These are phyloP conservation scores for Cercospora sojina DNA, from an alignment of 2,329 filamentous ascomycete species.

Conservation along the genomic window DNA sequence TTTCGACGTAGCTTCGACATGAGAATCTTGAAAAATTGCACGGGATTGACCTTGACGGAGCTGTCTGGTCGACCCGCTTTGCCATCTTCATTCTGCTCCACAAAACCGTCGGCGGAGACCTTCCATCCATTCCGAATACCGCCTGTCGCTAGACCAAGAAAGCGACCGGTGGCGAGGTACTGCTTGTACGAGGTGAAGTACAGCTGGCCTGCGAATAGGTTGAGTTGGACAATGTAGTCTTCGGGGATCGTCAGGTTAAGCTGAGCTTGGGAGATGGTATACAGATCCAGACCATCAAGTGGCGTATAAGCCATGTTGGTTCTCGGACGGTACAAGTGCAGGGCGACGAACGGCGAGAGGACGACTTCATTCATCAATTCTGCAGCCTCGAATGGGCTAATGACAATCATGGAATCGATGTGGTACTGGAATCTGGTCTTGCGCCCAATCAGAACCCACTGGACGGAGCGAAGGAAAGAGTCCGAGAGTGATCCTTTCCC, in stretches of 20 bases:
- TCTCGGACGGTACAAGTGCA: slow-evolving; percentile 57
- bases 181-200: slow-evolving; percentile 58
- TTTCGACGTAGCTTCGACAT: slow-evolving; percentile 28
- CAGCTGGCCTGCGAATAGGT: slow-evolving; percentile 67
- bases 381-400: slow-evolving; percentile 64
- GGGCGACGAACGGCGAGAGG: slow-evolving; percentile 26
- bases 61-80: slow-evolving; percentile 14
- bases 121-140: slow-evolving; percentile 15
- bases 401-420: slow-evolving; percentile 47
- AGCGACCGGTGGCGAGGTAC: slow-evolving; percentile 55
- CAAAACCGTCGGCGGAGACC: slow-evolving; percentile 29
- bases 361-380: slow-evolving; percentile 47
- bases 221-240: slow-evolving; percentile 51
- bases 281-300: slow-evolving; percentile 51
- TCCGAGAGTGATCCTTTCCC: slow-evolving; percentile 39
- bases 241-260: slow-evolving; percentile 20
- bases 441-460: slow-evolving; percentile 47
- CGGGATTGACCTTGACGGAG: slow-evolving; percentile 24
- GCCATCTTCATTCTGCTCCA: slow-evolving; percentile 21
- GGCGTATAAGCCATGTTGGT: slow-evolving; percentile 39
- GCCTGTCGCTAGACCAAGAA: slow-evolving; percentile 49
- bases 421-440: slow-evolving; percentile 45
- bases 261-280: slow-evolving; percentile 38
- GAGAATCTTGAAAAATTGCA: slow-evolving; percentile 29
- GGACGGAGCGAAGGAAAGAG: slow-evolving; percentile 53